These are phyloP conservation scores for Phytophthora pini DNA, from an alignment of 352 stramenopile genomes.

Conservation along the genomic window DNA sequence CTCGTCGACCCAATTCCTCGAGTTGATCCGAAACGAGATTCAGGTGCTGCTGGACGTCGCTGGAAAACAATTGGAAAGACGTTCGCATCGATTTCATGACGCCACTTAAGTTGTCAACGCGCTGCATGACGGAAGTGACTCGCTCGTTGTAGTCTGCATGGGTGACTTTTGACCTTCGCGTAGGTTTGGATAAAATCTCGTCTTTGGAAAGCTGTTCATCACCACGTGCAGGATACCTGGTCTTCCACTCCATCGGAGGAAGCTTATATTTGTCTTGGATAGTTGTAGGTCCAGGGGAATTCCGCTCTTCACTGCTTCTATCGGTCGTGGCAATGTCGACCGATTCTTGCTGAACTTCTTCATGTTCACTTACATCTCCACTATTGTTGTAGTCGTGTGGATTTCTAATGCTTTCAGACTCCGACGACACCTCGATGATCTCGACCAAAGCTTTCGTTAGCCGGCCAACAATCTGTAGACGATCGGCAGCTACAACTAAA, in stretches of 20 bases:
- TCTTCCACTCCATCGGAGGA: slow-evolving; percentile 40
- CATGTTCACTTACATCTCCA: background rate
- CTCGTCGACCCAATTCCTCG: slow-evolving; percentile 42
- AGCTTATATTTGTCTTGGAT: slow-evolving; percentile 60
- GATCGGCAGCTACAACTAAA: slow-evolving; percentile 22
- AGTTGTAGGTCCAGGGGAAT: slow-evolving; percentile 20
- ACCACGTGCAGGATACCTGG: slow-evolving; percentile 1
- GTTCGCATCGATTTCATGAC: slow-evolving; percentile 54
- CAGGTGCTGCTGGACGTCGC: slow-evolving; percentile 62
- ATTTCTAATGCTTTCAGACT: slow-evolving; percentile 3
- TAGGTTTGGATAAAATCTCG: background rate
- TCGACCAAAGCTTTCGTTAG: slow-evolving; percentile 11
- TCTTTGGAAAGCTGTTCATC: background rate
- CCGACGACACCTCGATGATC: background rate
- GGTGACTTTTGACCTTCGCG: slow-evolving; percentile 32
- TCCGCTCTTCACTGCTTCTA: background rate
- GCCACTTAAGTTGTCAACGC: slow-evolving; percentile 45
- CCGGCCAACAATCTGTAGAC: slow-evolving; percentile 25
- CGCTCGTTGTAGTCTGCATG: slow-evolving; percentile 48
- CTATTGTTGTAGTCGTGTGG: background rate
- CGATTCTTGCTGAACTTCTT: slow-evolving; percentile 6
- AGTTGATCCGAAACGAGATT: slow-evolving; percentile 54
- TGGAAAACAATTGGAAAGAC: slow-evolving; percentile 68
- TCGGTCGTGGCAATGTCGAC: background rate
- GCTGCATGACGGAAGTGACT: slow-evolving; percentile 34